These are phyloP conservation scores for Tilletia walkeri DNA, from an alignment of 1,284 basidiomycete species.

Conservation along the genomic window DNA sequence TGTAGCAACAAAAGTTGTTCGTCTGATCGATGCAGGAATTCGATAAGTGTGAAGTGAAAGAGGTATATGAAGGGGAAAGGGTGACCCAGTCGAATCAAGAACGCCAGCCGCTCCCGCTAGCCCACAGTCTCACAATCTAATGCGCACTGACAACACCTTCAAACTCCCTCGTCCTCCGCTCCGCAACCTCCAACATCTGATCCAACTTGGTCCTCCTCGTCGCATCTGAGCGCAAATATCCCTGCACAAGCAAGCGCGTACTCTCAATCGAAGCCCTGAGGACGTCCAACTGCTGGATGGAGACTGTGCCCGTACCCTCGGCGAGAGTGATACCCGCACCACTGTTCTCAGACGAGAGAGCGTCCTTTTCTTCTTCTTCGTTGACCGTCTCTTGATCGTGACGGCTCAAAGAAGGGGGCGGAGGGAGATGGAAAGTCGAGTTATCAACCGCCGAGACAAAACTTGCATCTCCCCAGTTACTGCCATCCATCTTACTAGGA, in stretches of 20 bases:
- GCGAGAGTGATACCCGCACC: too few relatives aligned
- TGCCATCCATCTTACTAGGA: conserved; percentile 25
- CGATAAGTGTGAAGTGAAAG: too few relatives aligned
- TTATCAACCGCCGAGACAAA: conserved; percentile 9
- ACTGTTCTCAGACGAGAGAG: not conserved
- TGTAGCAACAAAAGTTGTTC: too few relatives aligned
- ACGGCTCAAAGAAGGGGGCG: too few relatives aligned
- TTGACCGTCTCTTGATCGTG: too few relatives aligned
- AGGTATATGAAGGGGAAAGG: too few relatives aligned
- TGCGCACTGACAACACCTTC: conserved; percentile 13
- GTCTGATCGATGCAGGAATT: too few relatives aligned
- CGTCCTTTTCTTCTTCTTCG: too few relatives aligned
- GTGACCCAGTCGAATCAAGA: too few relatives aligned
- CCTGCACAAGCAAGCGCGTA: conserved; percentile 33
- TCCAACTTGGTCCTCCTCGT: conserved; percentile 35
- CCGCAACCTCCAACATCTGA: conserved; percentile 25
- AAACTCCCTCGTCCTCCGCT: conserved; percentile 8
- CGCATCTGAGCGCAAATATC: conserved; percentile 35
- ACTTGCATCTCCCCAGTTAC: conserved; percentile 32
- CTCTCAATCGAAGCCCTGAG: conserved; percentile 37
- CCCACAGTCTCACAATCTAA: not conserved
- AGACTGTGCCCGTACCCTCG: not conserved
- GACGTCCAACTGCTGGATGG: conserved; percentile 20
- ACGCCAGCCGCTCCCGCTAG: too few relatives aligned
- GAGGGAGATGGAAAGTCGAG: not conserved